phyloP scores from a whole-genome alignment of 2,329 filamentous ascomycete genomes.

The Stagonosporopsis rhizophila region DNA sequence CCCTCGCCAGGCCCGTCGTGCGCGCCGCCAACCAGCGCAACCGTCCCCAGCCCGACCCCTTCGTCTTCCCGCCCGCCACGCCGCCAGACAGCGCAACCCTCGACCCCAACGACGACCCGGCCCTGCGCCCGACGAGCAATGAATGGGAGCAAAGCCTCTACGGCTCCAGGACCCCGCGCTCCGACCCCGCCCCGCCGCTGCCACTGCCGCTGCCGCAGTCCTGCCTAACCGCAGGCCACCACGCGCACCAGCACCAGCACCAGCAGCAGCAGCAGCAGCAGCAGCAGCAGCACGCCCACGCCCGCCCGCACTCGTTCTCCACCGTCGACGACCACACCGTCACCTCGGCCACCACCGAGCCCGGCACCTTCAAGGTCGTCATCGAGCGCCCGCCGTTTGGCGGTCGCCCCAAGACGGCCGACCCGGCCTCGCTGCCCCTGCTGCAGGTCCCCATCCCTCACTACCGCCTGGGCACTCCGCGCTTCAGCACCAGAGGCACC shows the following conservation, averaged over 20 bases:
- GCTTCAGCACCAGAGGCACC: slow-evolving; percentile 78
- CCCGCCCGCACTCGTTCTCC: slow-evolving; percentile 76
- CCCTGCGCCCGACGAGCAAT: slow-evolving; percentile 44
- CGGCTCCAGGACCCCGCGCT: slow-evolving; percentile 42
- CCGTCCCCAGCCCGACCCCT: slow-evolving; percentile 44
- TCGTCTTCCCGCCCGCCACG: slow-evolving; percentile 50
- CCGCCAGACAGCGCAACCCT: slow-evolving; percentile 46
- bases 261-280: not conserved
- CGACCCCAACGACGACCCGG: slow-evolving; percentile 42
- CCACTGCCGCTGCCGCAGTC: too few species aligned
- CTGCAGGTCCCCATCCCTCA: slow-evolving; percentile 82
- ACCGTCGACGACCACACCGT: slow-evolving; percentile 70
- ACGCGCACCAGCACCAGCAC: too few species aligned
- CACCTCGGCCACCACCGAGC: slow-evolving; percentile 60
- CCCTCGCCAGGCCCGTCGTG: slow-evolving; percentile 42
- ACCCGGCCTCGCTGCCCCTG: slow-evolving; percentile 60
- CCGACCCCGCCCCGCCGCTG: slow-evolving; percentile 34
- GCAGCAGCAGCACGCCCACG: slow-evolving; percentile 28
- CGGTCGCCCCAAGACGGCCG: slow-evolving; percentile 66
- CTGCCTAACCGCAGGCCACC: slow-evolving; percentile 12
- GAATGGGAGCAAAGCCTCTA: slow-evolving; percentile 47
- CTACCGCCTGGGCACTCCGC: slow-evolving; percentile 81
- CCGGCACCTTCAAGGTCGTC: slow-evolving; percentile 77
- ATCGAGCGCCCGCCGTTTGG: slow-evolving; percentile 73
- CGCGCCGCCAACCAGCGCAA: slow-evolving; percentile 46